Conservation (phyloP, 495 filamentous ascomycete species). For the Hyaloscypha hepaticicola region DNA sequence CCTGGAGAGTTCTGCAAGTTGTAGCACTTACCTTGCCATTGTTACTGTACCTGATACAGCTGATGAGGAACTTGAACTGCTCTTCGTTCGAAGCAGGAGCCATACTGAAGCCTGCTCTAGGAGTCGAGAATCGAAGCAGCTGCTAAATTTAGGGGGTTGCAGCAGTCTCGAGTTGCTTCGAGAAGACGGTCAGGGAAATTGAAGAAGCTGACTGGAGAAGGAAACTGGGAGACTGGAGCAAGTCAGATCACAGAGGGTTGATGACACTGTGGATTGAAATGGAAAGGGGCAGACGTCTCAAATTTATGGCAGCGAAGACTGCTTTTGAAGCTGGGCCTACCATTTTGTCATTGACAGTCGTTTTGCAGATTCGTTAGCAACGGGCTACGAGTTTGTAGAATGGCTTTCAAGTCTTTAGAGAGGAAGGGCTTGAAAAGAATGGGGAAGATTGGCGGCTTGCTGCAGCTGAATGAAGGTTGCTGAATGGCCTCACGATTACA, state of each 20-base stretch:
- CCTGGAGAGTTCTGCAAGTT: background rate
- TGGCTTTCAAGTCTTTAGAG: conserved; percentile 11
- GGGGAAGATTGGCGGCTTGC: background rate
- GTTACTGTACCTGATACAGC: conserved; percentile 58
- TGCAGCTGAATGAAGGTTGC: background rate
- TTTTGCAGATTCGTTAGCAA: conserved; percentile 18
- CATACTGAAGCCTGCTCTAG: conserved; percentile 35
- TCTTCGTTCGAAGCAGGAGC: conserved; percentile 48
- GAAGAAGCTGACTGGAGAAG: background rate
- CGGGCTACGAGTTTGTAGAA: conserved; percentile 5
- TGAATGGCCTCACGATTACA: background rate
- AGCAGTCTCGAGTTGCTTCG: background rate
- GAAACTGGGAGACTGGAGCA: background rate
- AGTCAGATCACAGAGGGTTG: background rate
- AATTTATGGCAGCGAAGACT: conserved; percentile 16
- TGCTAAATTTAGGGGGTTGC: background rate
- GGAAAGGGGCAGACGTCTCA: conserved; percentile 4
- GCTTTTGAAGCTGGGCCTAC: background rate
- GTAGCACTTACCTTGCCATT: conserved; percentile 53
- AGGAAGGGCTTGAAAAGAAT: background rate
- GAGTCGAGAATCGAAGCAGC: background rate
- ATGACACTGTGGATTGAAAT: conserved; percentile 6
- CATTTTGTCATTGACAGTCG: conserved; percentile 18
- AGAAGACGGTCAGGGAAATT: background rate
- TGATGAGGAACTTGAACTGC: conserved; percentile 62